A percentile compares a stretch with the other conserved stretches of the same genome.
phyloP scores from a whole-genome alignment of 305 asterid genomes.

The Fraxinus greggii region DNA sequence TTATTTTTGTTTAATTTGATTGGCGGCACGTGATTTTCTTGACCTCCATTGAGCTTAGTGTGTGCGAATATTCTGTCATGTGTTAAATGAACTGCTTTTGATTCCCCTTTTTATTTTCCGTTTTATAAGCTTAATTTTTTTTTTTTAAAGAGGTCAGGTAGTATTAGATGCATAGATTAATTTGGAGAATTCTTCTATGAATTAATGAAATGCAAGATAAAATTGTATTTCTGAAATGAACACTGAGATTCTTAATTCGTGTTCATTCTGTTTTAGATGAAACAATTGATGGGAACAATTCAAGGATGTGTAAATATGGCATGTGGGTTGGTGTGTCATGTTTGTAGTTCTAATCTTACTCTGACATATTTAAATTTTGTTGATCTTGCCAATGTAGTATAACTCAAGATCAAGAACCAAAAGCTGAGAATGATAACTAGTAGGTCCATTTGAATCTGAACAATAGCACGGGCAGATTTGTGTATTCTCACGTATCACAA shows the following conservation, averaged over 20 bases:
- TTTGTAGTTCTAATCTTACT: not conserved
- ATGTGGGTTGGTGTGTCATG: not conserved
- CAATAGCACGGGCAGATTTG: not conserved
- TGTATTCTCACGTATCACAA: not conserved
- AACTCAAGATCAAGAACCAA: not conserved
- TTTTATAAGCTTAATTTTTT: not conserved
- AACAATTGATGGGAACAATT: not conserved
- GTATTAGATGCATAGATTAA: not conserved
- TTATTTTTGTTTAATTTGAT: not conserved
- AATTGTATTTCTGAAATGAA: not conserved
- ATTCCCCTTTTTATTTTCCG: not conserved
- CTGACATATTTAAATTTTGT: not conserved
- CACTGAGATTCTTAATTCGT: not conserved
- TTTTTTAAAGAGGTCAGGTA: not conserved
- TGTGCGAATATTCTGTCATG: not conserved
- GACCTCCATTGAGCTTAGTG: not conserved
- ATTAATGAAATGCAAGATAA: not conserved
- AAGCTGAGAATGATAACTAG: not conserved
- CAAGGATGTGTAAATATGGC: not conserved
- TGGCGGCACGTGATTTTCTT: not conserved
- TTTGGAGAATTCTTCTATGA: not conserved
- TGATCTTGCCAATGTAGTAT: not conserved
- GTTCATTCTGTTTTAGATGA: not conserved
- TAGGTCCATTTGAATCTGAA: not conserved
- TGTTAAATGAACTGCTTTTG: not conserved